A percentile compares a stretch with the other conserved stretches of the same genome.
phyloP scores from a whole-genome alignment of 2,329 filamentous ascomycete genomes.

The Davidsoniella eucalypti region DNA sequence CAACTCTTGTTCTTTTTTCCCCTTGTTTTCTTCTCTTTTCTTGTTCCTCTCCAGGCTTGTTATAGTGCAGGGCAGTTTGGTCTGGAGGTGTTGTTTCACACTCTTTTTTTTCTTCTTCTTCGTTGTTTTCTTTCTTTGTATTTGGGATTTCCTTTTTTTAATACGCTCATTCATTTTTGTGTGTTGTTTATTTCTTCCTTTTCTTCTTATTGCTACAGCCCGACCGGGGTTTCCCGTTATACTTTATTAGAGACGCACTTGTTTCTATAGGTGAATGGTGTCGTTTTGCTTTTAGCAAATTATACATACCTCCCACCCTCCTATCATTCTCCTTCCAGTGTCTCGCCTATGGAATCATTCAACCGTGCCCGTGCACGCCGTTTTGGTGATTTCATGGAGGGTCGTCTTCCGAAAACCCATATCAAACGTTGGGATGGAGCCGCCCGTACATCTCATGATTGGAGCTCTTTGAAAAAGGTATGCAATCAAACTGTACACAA shows the following conservation, averaged over 20 bases:
- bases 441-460: conserved; percentile 25
- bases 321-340: neutral
- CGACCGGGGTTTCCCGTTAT: neutral
- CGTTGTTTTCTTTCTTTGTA: neutral
- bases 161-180: conserved; percentile 2
- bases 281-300: neutral
- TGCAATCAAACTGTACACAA: conserved; percentile 15
- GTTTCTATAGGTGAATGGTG: neutral
- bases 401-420: conserved; percentile 15
- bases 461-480: conserved; percentile 33
- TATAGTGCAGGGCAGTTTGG: neutral
- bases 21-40: neutral
- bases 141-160: neutral
- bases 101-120: neutral
- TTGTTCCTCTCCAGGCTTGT: neutral
- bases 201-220: neutral
- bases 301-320: neutral
- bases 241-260: conserved; percentile 11
- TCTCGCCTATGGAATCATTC: conserved; percentile 3
- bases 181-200: conserved; percentile 5
- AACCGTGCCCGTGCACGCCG: conserved; percentile 13
- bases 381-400: conserved; percentile 19
- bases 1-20: neutral
- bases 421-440: conserved; percentile 37
- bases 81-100: neutral